Evolutionary conservation across 345 rosid genomes (phyloP).

Genomic region (Salix suchowensis): DNA sequence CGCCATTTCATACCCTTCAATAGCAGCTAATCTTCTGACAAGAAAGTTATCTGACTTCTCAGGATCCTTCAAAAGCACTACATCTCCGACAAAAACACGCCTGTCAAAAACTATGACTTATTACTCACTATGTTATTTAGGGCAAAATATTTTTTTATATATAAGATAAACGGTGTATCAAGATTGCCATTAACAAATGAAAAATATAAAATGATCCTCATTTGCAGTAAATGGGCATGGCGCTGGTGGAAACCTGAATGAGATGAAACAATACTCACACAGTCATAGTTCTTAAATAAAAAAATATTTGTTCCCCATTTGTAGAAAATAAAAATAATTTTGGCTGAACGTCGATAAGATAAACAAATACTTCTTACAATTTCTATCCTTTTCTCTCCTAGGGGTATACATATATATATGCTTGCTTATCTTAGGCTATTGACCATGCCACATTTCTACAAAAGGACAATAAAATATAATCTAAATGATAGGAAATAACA

Average conservation of each 20-base stretch:
- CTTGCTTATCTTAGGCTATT: too few relatives aligned
- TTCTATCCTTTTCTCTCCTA: not conserved
- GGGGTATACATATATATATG: too few relatives aligned
- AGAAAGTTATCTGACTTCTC: conserved; percentile 43
- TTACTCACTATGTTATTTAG: not conserved
- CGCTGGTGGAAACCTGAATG: not conserved
- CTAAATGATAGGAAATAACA: too few relatives aligned
- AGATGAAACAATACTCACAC: not conserved
- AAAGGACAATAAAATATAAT: too few relatives aligned
- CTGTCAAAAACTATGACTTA: conserved; percentile 32
- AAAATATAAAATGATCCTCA: not conserved
- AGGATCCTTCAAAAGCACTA: conserved; percentile 88
- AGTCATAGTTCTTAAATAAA: not conserved
- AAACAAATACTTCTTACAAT: not conserved
- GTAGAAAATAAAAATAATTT: not conserved
- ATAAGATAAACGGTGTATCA: too few relatives aligned
- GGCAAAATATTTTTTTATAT: not conserved
- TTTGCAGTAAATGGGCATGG: not conserved
- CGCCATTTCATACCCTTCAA: conserved; percentile 81
- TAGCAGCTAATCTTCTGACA: conserved; percentile 85
- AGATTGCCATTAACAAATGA: not conserved
- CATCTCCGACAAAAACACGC: conserved; percentile 78
- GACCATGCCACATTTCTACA: too few relatives aligned
- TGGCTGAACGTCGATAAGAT: not conserved
- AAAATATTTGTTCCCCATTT: not conserved